Evolutionary conservation across 805 yeast species (phyloP).

Genomic region (Tetrapisispora fleetii): DNA sequence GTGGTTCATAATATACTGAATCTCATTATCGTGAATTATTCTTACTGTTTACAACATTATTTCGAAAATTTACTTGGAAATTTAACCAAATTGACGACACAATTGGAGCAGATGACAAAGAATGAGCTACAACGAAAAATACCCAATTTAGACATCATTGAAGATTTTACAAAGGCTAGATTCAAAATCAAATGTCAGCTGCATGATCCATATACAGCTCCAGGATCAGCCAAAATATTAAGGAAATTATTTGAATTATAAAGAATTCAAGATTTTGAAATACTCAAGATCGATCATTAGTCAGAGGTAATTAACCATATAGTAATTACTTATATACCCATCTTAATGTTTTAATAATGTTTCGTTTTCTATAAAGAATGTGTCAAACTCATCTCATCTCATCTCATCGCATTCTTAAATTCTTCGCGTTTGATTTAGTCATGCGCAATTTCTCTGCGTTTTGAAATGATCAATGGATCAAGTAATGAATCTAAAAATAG

Average conservation of each 20-base stretch:
- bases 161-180: not conserved
- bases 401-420: too few species aligned
- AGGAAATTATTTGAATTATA: not conserved
- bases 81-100: not conserved
- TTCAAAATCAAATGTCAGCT: not conserved
- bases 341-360: too few species aligned
- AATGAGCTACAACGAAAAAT: not conserved
- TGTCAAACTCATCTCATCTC: too few species aligned
- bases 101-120: not conserved
- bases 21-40: conserved; percentile 17
- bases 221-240: not conserved
- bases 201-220: not conserved
- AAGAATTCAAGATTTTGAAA: too few species aligned
- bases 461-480: too few species aligned
- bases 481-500: too few species aligned
- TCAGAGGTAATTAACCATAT: too few species aligned
- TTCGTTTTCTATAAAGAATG: too few species aligned
- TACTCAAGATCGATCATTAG: too few species aligned
- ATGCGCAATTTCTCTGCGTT: too few species aligned
- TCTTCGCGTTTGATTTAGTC: too few species aligned
- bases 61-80: conserved; percentile 28
- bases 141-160: conserved; percentile 1
- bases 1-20: conserved; percentile 9
- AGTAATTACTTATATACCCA: too few species aligned
- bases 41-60: conserved; percentile 20